Evolutionary conservation across 176 grass and related monocot genomes (phyloP), one percentile per base, ranked within the genome.

Genomic region (Avena atlantica): DNA sequence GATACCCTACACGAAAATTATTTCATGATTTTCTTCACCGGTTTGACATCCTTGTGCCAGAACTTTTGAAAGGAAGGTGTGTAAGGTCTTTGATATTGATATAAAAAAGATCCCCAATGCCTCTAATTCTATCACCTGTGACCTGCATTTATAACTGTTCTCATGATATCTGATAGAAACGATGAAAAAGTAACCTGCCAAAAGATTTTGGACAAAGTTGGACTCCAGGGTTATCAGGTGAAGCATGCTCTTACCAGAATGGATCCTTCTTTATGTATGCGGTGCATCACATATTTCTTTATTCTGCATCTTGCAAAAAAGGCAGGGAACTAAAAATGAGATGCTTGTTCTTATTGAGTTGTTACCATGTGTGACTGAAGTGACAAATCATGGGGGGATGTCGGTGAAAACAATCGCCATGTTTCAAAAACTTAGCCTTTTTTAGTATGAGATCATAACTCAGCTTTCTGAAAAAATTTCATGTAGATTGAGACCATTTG

Each of bases 1-100:
- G 95, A 90, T 98, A 95, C 90, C 95, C 95, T 79, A 98, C 95
- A 84, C 86, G 93, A 84, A 98, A 94, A 81, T 88, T 92, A 53
- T 98, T 95, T 92, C 87, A 49, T 81, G 93, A 98, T 85, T 98
- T 98, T 89, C 80, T 93, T 80, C 87, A 86, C 87, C 91, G 93
- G 50, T 98, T 98, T 83, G 31, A 42, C 24, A 79, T 98, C 92
- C 90, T 98, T 81, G 93, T 89, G 81, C 91, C 96, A 79, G 93
- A 93, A 85, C 56, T 95, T 88, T 44, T 88, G 68, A 94, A 85
- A 56, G 86, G 84, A 93, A 91, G 88, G 93, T 95, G 91, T 88
- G 84, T 42, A 34, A 17, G 29, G 17, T 50, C 13, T 77, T 88
- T 84, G 61, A 77, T 42, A 76, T 88, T 84, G 61, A 77, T 42